phyloP scores from a whole-genome alignment of 257 asterid species.

The Perilla frutescens region DNA sequence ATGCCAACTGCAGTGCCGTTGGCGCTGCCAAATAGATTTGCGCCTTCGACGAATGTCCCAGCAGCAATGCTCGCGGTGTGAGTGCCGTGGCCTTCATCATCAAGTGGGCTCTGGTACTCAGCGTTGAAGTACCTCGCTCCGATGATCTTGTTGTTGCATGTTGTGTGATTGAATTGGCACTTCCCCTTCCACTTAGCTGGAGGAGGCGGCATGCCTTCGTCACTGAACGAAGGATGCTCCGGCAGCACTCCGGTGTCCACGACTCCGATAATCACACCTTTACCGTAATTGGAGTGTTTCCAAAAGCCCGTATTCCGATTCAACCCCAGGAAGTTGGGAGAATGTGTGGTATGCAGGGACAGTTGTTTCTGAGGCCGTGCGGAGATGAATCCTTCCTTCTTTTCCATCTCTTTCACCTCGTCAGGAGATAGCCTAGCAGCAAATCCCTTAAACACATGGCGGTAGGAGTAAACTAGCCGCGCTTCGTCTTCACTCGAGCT shows the following conservation, averaged over 20 bases:
- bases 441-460: constrained; percentile 41
- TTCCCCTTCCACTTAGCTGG: not conserved
- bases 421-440: constrained; percentile 44
- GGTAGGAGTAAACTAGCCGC: constrained; percentile 24
- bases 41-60: constrained; percentile 48
- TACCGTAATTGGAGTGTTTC: constrained; percentile 25
- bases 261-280: constrained; percentile 28
- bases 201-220: constrained; percentile 28
- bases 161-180: constrained; percentile 42
- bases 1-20: constrained; percentile 57
- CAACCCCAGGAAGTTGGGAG: constrained; percentile 25
- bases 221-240: constrained; percentile 30
- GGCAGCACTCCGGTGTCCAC: not conserved
- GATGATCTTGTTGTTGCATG: constrained; percentile 49
- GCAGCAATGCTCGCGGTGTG: constrained; percentile 65
- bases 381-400: constrained; percentile 4
- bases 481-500: not conserved
- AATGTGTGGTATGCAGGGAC: constrained; percentile 36
- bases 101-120: constrained; percentile 17
- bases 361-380: constrained; percentile 28
- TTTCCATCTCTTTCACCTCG: constrained; percentile 24
- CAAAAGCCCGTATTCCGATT: constrained; percentile 16
- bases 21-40: constrained; percentile 47
- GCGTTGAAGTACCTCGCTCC: constrained; percentile 42
- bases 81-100: constrained; percentile 46